Evolutionary conservation across 371 early-diverging fungal species (phyloP).

Genomic region (Vairimorpha ceranae): DNA sequence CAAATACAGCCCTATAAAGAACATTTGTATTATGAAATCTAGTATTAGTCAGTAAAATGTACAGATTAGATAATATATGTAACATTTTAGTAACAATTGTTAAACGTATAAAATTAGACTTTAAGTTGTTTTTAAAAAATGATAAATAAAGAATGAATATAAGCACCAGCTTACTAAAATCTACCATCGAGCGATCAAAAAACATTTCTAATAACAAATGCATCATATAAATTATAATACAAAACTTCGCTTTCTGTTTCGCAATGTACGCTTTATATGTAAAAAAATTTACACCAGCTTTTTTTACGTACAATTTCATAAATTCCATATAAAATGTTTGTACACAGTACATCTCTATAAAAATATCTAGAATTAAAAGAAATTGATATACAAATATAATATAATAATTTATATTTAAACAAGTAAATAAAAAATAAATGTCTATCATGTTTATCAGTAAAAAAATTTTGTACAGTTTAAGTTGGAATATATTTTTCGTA

Average conservation of each 20-base stretch:
- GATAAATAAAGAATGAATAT: not conserved
- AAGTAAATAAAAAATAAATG: conserved; percentile 1
- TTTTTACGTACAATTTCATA: not conserved
- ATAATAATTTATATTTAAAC: not conserved
- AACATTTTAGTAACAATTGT: not conserved
- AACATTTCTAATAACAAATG: not conserved
- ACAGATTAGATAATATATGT: not conserved
- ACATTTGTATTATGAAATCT: not conserved
- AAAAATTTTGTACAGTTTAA: not conserved
- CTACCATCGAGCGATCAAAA: not conserved
- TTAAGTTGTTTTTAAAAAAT: not conserved
- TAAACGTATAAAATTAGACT: not conserved
- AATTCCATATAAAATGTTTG: not conserved
- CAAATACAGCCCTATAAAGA: not conserved
- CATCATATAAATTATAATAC: not conserved
- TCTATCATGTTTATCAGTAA: not conserved
- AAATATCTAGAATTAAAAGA: not conserved
- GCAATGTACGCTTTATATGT: not conserved
- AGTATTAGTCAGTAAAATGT: not conserved
- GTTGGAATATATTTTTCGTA: not conserved
- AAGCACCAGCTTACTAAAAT: not conserved
- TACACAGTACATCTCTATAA: not conserved
- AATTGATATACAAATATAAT: not conserved
- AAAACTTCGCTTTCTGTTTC: not conserved
- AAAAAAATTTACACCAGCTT: not conserved